Evolutionary conservation across 2,329 filamentous ascomycete species (phyloP).

Genomic region (Fusarium miscanthi): DNA sequence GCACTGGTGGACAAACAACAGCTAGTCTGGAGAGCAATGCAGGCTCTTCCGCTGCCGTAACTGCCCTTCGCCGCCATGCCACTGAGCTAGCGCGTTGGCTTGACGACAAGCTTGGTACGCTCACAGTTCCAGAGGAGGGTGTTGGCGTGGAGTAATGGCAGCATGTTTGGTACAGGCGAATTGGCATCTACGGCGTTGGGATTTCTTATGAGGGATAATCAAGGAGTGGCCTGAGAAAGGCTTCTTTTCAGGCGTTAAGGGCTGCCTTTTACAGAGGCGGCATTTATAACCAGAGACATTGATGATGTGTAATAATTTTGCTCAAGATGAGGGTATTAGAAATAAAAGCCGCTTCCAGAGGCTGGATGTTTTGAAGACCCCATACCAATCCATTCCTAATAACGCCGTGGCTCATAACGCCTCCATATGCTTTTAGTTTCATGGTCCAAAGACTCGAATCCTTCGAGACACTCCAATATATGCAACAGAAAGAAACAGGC

Average conservation of each 20-base stretch:
- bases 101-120: conserved; percentile 67
- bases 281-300: conserved; percentile 26
- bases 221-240: conserved; percentile 2
- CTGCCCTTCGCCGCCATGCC: conserved; percentile 65
- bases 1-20: conserved; percentile 58
- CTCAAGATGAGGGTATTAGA: conserved; percentile 28
- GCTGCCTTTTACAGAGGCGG: conserved; percentile 36
- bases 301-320: conserved; percentile 13
- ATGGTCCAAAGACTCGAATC: not conserved
- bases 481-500: not conserved
- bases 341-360: conserved; percentile 25
- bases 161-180: conserved; percentile 16
- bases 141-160: conserved; percentile 51
- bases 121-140: conserved; percentile 65
- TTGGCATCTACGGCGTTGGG: conserved; percentile 42
- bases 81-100: conserved; percentile 70
- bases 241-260: conserved; percentile 39
- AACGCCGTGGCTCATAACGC: conserved; percentile 37
- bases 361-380: conserved; percentile 18
- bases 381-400: conserved; percentile 4
- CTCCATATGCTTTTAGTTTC: conserved; percentile 31
- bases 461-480: not conserved
- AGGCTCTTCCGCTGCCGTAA: conserved; percentile 59
- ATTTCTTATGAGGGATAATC: conserved; percentile 24
- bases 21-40: conserved; percentile 54